These are phyloP conservation scores for Barnettozyma salicaria DNA, from an alignment of 805 yeast genomes.

Conservation along the genomic window DNA sequence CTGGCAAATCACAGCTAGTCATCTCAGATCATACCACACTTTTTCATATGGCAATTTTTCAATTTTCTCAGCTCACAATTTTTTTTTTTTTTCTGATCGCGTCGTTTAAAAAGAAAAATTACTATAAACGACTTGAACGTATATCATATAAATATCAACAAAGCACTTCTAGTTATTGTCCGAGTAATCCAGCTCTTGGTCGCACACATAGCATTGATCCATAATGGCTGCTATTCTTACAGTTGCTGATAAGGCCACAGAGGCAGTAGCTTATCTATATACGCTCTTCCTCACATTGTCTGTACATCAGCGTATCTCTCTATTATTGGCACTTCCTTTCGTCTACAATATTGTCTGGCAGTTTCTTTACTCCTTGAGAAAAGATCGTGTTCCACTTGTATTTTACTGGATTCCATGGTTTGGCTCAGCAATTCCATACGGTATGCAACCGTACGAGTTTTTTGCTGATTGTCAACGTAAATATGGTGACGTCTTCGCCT, in stretches of 20 bases:
- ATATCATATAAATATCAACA: not conserved
- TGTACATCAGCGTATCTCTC: slow-evolving; percentile 31
- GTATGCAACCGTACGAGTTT: slow-evolving; percentile 90
- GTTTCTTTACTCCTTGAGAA: slow-evolving; percentile 60
- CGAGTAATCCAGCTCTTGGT: not conserved
- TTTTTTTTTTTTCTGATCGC: too few relatives aligned
- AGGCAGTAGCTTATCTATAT: slow-evolving; percentile 12
- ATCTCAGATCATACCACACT: too few relatives aligned
- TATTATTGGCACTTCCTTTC: slow-evolving; percentile 44
- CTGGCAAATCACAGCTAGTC: too few relatives aligned
- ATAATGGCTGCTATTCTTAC: slow-evolving; percentile 21
- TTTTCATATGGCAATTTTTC: too few relatives aligned
- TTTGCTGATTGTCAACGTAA: slow-evolving; percentile 71
- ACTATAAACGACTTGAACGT: too few relatives aligned
- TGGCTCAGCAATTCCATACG: slow-evolving; percentile 85
- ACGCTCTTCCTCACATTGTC: slow-evolving; percentile 29
- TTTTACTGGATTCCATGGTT: slow-evolving; percentile 94
- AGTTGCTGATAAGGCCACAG: slow-evolving; percentile 13
- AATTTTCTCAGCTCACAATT: too few relatives aligned
- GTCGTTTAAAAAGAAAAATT: not conserved
- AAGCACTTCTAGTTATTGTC: not conserved
- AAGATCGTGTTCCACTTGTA: slow-evolving; percentile 83
- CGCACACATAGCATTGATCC: too few relatives aligned
- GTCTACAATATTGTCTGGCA: slow-evolving; percentile 63
- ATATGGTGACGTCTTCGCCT: slow-evolving; percentile 91